Conservation (phyloP, 306 rosid species). For the Inga leiocalycina region DNA sequence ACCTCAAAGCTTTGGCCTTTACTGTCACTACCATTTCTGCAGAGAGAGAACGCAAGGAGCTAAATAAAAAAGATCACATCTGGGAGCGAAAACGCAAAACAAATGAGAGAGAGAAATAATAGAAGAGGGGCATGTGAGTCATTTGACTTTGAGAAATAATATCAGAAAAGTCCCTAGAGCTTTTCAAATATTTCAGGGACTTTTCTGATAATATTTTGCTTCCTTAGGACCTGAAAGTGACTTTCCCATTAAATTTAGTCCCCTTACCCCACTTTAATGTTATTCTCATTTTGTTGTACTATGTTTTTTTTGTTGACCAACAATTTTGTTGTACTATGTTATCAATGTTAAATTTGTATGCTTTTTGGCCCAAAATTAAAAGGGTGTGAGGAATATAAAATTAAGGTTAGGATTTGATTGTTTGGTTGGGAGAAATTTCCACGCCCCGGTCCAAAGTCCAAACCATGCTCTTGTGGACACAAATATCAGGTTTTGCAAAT, state of each 20-base stretch:
- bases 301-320: not conserved
- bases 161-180: too few relatives aligned
- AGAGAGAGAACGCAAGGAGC: too few relatives aligned
- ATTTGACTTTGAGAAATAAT: too few relatives aligned
- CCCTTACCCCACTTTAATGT: not conserved
- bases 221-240: too few relatives aligned
- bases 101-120: too few relatives aligned
- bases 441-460: constrained; percentile 21
- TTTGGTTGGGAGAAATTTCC: constrained; percentile 22
- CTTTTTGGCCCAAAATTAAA: not conserved
- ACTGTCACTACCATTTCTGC: too few relatives aligned
- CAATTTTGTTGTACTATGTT: not conserved
- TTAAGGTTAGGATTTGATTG: constrained; percentile 21
- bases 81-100: too few relatives aligned
- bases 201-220: too few relatives aligned
- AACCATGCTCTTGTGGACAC: constrained; percentile 13
- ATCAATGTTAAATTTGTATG: not conserved
- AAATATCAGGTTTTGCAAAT: constrained; percentile 20
- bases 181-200: too few relatives aligned
- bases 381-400: not conserved
- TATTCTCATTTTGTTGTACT: not conserved
- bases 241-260: not conserved
- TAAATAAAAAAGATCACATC: too few relatives aligned
- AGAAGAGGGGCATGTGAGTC: too few relatives aligned
- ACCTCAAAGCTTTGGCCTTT: too few relatives aligned